These are phyloP conservation scores for Russula dissimulans DNA, from an alignment of 768 basidiomycete genomes.

Conservation along the genomic window DNA sequence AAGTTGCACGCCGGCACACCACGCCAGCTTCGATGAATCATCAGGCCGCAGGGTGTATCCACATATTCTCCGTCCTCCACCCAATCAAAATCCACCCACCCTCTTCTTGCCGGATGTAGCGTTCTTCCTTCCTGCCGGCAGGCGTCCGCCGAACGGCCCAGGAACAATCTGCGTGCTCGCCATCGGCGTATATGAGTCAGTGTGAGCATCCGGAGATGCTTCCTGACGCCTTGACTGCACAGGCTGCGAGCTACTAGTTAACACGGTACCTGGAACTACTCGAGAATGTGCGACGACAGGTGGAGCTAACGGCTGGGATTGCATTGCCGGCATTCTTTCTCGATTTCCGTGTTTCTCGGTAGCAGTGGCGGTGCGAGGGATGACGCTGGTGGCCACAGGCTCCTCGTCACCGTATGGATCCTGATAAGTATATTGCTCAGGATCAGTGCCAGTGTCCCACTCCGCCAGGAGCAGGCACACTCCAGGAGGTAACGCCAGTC, in stretches of 20 bases:
- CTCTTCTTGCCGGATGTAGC: slow-evolving; percentile 43
- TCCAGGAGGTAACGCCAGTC: slow-evolving; percentile 32
- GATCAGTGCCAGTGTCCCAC: slow-evolving; percentile 53
- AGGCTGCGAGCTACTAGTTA: background rate
- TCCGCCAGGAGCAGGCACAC: slow-evolving; percentile 57
- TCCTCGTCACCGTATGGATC: slow-evolving; percentile 42
- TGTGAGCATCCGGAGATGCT: background rate
- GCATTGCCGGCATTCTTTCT: background rate
- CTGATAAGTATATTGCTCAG: slow-evolving; percentile 39
- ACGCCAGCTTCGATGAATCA: background rate
- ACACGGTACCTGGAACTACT: background rate
- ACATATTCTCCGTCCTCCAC: background rate
- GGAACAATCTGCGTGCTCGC: slow-evolving; percentile 64
- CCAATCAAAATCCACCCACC: slow-evolving; percentile 59
- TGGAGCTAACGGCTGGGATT: background rate
- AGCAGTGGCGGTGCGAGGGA: background rate
- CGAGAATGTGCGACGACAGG: background rate
- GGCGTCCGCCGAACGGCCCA: slow-evolving; percentile 62
- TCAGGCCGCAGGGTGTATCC: background rate
- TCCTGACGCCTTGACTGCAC: background rate
- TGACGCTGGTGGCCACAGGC: background rate
- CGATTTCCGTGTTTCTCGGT: background rate
- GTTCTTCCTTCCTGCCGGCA: slow-evolving; percentile 41
- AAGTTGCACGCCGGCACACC: too few species aligned
- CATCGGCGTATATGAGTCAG: slow-evolving; percentile 24